Conservation (phyloP, 139 green algal species). For the Nannochloris sp. region DNA sequence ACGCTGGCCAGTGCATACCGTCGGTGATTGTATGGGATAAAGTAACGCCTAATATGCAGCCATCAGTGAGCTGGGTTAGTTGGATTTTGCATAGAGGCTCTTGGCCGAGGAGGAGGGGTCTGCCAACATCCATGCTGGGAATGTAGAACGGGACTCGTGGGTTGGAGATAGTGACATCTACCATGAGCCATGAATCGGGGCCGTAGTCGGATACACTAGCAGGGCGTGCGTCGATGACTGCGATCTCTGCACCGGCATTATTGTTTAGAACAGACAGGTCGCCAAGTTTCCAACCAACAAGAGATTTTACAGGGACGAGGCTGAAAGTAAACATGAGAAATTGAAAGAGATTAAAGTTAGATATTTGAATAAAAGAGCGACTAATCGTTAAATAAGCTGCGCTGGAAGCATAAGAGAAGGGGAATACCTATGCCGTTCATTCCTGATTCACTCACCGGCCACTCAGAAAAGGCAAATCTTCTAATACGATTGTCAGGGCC, state of each 20-base stretch:
- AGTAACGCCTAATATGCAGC: not conserved
- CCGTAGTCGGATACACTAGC: not conserved
- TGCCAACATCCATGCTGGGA: not conserved
- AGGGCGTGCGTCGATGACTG: not conserved
- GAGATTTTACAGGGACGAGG: not conserved
- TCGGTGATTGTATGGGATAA: not conserved
- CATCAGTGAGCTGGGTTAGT: not conserved
- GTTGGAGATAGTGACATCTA: not conserved
- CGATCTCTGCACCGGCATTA: not conserved
- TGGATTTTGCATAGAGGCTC: conserved; percentile 2
- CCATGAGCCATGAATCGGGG: not conserved
- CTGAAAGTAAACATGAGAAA: too few relatives aligned
- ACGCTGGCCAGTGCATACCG: conserved; percentile 2
- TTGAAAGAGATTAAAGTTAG: too few relatives aligned
- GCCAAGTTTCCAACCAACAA: not conserved
- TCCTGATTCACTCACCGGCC: too few relatives aligned
- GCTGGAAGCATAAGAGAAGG: too few relatives aligned
- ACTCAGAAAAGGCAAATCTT: not conserved
- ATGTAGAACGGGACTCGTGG: conserved; percentile 3
- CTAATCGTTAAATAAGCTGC: too few relatives aligned
- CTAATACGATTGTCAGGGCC: not conserved
- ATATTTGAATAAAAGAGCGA: too few relatives aligned
- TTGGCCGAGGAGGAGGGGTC: not conserved
- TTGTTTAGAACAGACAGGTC: not conserved
- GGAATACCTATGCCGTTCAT: too few relatives aligned